Evolutionary conservation across 352 stramenopile genomes (phyloP).

Genomic region (Phytophthora quininea): DNA sequence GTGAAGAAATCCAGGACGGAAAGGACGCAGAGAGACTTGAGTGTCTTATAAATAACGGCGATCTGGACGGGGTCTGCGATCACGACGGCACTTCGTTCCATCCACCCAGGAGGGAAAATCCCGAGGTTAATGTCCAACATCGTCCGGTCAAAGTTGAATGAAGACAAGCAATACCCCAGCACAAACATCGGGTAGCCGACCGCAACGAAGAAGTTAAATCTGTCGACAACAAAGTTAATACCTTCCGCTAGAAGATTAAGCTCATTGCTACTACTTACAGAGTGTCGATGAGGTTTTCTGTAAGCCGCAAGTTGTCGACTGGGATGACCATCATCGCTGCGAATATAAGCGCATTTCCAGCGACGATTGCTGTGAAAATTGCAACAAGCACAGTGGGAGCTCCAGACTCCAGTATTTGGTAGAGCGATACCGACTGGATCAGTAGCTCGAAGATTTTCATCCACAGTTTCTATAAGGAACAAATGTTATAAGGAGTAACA

Average conservation of each 20-base stretch:
- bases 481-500: not conserved
- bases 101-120: not conserved
- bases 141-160: not conserved
- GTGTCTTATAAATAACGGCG: not conserved
- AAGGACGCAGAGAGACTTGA: not conserved
- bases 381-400: not conserved
- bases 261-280: not conserved
- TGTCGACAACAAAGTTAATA: not conserved
- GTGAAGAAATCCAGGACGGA: conserved; percentile 1
- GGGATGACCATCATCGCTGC: not conserved
- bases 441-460: not conserved
- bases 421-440: not conserved
- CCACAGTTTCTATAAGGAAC: not conserved
- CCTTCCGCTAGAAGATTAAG: no score
- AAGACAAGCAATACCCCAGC: not conserved
- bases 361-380: not conserved
- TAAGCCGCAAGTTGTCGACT: not conserved
- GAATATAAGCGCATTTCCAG: not conserved
- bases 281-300: not conserved
- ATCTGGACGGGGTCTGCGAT: not conserved
- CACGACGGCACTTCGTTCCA: not conserved
- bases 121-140: not conserved
- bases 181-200: not conserved
- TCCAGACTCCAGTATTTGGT: not conserved
- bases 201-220: not conserved